Conservation (phyloP, 2,329 filamentous ascomycete species). For the Lasiodiplodia citricola region DNA sequence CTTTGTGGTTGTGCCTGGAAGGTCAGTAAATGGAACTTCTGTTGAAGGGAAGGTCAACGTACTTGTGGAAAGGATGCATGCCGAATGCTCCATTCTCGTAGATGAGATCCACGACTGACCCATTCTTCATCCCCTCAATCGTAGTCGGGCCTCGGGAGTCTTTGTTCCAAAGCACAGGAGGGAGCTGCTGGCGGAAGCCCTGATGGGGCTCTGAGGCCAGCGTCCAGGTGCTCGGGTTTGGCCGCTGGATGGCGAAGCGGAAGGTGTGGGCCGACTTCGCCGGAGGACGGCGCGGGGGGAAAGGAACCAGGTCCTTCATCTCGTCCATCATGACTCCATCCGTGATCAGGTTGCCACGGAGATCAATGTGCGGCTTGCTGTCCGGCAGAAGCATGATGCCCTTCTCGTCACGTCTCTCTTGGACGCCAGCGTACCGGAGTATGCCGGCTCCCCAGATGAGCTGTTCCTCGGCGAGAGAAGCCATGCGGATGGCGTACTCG, state of each 20-base stretch:
- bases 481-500: conserved; percentile 61
- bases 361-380: conserved; percentile 53
- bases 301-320: conserved; percentile 52
- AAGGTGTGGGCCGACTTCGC: conserved; percentile 54
- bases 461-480: conserved; percentile 57
- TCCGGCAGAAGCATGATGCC: conserved; percentile 30
- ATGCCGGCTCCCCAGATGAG: conserved; percentile 60
- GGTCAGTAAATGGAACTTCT: neutral
- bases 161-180: conserved; percentile 1
- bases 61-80: conserved; percentile 43
- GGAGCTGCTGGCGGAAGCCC: neutral
- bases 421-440: conserved; percentile 47
- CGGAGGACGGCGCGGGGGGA: conserved; percentile 49
- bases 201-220: neutral
- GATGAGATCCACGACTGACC: neutral
- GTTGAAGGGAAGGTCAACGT: conserved; percentile 28
- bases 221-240: neutral
- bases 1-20: conserved; percentile 65
- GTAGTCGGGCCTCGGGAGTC: neutral
- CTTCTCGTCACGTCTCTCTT: neutral
- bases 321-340: conserved; percentile 47
- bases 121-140: conserved; percentile 23
- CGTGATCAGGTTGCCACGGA: conserved; percentile 53
- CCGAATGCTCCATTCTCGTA: conserved; percentile 31
- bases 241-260: conserved; percentile 38